Evolutionary conservation across 192 early-diverging fungal species (phyloP).

Genomic region (Phycomyces nitens): DNA sequence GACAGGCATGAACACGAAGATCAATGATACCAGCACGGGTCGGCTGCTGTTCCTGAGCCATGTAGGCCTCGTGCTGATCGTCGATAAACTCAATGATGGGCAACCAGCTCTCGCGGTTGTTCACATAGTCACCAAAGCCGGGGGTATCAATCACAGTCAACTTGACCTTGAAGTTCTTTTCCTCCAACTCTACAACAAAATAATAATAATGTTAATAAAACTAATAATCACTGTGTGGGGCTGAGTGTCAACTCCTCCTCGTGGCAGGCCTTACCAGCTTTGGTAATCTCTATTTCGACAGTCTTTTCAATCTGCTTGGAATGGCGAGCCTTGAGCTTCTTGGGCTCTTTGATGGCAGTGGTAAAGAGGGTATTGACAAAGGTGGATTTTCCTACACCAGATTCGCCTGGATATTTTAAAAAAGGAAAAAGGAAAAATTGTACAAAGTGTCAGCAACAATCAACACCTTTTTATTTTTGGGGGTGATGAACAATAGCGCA

Average conservation of each 20-base stretch:
- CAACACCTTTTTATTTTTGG: too few species aligned
- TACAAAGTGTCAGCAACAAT: too few species aligned
- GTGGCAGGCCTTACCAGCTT: constrained; percentile 66
- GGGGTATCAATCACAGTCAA: constrained; percentile 96
- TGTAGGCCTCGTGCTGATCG: constrained; percentile 86
- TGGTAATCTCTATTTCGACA: constrained; percentile 96
- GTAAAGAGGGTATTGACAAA: constrained; percentile 96
- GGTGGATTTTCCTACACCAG: constrained; percentile 97
- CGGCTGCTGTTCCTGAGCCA: constrained; percentile 87
- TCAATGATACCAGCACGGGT: constrained; percentile 85
- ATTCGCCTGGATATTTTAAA: constrained; percentile 61
- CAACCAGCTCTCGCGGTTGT: constrained; percentile 94
- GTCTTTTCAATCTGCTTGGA: constrained; percentile 92
- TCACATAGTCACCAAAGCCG: constrained; percentile 96
- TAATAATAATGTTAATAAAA: too few species aligned
- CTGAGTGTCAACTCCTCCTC: not conserved
- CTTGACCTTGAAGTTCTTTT: constrained; percentile 88
- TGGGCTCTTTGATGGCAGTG: constrained; percentile 49
- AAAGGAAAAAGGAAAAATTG: too few species aligned
- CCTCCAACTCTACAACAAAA: constrained; percentile 75
- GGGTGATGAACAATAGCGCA: too few species aligned
- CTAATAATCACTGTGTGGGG: too few species aligned
- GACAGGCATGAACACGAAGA: constrained; percentile 87
- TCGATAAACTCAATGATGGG: constrained; percentile 94
- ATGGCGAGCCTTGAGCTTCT: constrained; percentile 54